phyloP scores from a whole-genome alignment of 495 filamentous ascomycete genomes.

The Penicillium bovifimosum region DNA sequence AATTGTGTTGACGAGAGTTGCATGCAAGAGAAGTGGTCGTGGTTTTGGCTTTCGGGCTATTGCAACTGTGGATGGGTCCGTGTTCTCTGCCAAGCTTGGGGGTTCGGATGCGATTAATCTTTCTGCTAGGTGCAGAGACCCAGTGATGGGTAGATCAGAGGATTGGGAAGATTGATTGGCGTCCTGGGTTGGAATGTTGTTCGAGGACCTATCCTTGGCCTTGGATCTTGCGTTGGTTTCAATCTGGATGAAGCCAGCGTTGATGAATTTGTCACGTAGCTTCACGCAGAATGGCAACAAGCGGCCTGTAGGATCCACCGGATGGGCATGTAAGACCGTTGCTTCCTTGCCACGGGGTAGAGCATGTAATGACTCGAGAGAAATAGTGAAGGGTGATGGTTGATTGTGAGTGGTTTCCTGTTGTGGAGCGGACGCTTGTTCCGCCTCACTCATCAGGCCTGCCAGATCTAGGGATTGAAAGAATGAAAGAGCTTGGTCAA shows the following conservation, averaged over 20 bases:
- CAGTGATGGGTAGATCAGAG: background rate
- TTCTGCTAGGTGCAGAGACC: background rate
- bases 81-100: background rate
- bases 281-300: slow-evolving; percentile 59
- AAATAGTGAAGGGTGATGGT: slow-evolving; percentile 24
- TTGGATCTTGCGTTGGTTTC: slow-evolving; percentile 34
- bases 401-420: background rate
- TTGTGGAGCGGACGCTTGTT: slow-evolving; percentile 5
- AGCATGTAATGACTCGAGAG: slow-evolving; percentile 35
- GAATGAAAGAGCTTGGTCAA: slow-evolving; percentile 54
- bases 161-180: background rate
- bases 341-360: slow-evolving; percentile 29
- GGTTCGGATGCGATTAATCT: background rate
- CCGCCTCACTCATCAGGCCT: slow-evolving; percentile 40
- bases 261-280: slow-evolving; percentile 55
- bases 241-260: slow-evolving; percentile 54
- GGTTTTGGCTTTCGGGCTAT: slow-evolving; percentile 20
- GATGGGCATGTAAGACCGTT: slow-evolving; percentile 52
- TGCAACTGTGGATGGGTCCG: slow-evolving; percentile 8
- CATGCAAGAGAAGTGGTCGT: slow-evolving; percentile 72
- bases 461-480: slow-evolving; percentile 50
- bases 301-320: slow-evolving; percentile 49
- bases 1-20: slow-evolving; percentile 82
- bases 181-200: background rate
- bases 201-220: background rate